These are phyloP conservation scores for Fusarium tricinctum DNA, from an alignment of 2,329 filamentous ascomycete species.

Conservation along the genomic window DNA sequence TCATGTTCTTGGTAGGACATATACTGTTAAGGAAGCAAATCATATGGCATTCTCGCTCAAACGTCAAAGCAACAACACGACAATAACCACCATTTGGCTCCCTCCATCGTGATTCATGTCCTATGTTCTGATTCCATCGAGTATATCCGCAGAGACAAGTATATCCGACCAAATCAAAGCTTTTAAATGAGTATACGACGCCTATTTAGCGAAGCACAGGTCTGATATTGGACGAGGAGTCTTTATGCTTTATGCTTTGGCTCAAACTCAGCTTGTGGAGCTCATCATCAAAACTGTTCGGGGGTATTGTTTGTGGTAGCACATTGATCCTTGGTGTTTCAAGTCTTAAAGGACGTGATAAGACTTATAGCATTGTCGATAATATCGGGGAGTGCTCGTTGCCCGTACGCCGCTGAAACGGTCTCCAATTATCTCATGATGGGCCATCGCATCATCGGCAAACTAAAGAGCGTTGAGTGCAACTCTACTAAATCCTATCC, in stretches of 20 bases:
- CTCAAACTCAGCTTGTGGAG: not conserved
- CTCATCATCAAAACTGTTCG: conserved; percentile 5
- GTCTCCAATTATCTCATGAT: conserved; percentile 9
- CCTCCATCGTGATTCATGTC: not conserved
- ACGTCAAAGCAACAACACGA: not conserved
- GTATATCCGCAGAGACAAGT: not conserved
- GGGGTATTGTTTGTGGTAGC: conserved; percentile 6
- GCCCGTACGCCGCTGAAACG: conserved; percentile 20
- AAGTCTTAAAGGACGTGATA: conserved; percentile 28
- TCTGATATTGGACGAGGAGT: conserved; percentile 3
- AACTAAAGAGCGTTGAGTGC: conserved; percentile 13
- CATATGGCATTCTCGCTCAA: not conserved
- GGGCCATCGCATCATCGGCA: conserved; percentile 8
- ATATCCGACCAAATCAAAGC: conserved; percentile 2
- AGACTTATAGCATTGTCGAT: conserved; percentile 40
- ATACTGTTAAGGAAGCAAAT: not conserved
- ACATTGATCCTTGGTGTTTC: conserved; percentile 34
- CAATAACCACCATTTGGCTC: not conserved
- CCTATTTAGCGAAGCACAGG: conserved; percentile 19
- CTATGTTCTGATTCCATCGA: not conserved
- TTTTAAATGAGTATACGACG: conserved; percentile 6
- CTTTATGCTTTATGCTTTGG: conserved; percentile 12
- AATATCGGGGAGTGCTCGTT: conserved; percentile 34
- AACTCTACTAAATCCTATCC: conserved; percentile 21
- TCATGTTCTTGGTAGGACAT: not conserved